Percentiles rank a stretch among this genome's conserved stretches.
Conservation (phyloP, 1,139 yeast species). For the Arxiozyma bovina region DNA sequence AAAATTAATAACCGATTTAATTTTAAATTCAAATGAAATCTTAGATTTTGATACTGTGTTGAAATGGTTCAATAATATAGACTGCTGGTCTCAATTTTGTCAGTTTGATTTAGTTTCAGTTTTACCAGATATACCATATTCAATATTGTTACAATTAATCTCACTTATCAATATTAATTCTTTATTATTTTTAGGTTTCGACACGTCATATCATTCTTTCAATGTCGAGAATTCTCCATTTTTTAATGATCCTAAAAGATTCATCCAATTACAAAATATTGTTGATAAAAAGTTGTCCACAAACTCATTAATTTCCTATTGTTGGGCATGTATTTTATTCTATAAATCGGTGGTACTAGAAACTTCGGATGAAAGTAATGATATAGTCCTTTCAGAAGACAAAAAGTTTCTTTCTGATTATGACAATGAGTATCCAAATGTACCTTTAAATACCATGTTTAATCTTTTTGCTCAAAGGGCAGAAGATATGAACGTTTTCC, state of each 20-base stretch:
- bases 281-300: slow-evolving; percentile 30
- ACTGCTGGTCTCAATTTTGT: slow-evolving; percentile 34
- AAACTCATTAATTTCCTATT: slow-evolving; percentile 49
- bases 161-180: slow-evolving; percentile 44
- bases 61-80: slow-evolving; percentile 40
- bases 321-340: slow-evolving; percentile 64
- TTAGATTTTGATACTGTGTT: slow-evolving; percentile 30
- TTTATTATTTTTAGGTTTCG: slow-evolving; percentile 47
- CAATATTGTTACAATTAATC: slow-evolving; percentile 27
- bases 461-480: slow-evolving; percentile 38
- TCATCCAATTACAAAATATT: slow-evolving; percentile 36
- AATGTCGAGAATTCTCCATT: slow-evolving; percentile 35
- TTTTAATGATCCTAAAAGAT: slow-evolving; percentile 37
- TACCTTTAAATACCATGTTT: slow-evolving; percentile 16
- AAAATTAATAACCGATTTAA: slow-evolving; percentile 34
- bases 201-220: slow-evolving; percentile 38
- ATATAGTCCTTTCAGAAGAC: slow-evolving; percentile 13
- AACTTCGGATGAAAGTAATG: slow-evolving; percentile 24
- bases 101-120: slow-evolving; percentile 25
- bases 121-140: slow-evolving; percentile 26
- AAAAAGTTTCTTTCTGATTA: not conserved
- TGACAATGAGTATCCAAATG: slow-evolving; percentile 4
- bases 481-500: slow-evolving; percentile 41
- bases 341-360: slow-evolving; percentile 45
- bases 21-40: slow-evolving; percentile 23